A percentile compares a stretch with the other conserved stretches of the same genome.
Evolutionary conservation across 768 basidiomycete genomes (phyloP).

Genomic region (Amanita polypyramis): DNA sequence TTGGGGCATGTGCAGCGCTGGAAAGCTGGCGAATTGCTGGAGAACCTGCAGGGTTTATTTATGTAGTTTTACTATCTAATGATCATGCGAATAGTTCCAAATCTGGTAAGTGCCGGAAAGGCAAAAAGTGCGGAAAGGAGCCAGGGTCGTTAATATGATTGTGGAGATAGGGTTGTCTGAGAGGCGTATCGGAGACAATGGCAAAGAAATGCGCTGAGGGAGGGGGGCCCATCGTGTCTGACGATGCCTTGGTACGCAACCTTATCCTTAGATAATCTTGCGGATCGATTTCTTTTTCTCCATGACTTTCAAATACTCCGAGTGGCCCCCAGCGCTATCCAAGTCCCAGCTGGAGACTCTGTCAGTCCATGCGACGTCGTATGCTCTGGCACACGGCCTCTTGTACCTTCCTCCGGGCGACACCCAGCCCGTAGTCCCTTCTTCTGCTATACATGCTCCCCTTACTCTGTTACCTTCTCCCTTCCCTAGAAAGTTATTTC

Average conservation of each 20-base stretch:
- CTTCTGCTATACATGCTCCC: conserved; percentile 84
- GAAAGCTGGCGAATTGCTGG: conserved; percentile 10
- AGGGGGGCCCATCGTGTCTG: too few species aligned
- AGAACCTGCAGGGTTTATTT: conserved; percentile 7
- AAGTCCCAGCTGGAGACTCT: conserved; percentile 48
- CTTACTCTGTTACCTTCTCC: conserved; percentile 83
- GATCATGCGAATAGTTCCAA: too few species aligned
- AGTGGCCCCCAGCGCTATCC: conserved; percentile 71
- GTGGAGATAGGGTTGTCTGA: too few species aligned
- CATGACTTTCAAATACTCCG: conserved; percentile 32
- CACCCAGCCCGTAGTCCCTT: conserved; percentile 39
- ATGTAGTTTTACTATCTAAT: neutral
- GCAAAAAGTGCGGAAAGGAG: too few species aligned
- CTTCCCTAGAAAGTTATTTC: conserved; percentile 65
- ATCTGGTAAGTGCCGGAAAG: too few species aligned
- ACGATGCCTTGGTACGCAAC: too few species aligned
- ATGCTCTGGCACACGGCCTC: conserved; percentile 77
- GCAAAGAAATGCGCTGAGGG: too few species aligned
- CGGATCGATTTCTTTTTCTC: too few species aligned
- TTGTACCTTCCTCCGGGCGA: conserved; percentile 61
- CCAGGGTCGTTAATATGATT: neutral
- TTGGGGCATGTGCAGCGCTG: conserved; percentile 15
- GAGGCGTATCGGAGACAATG: too few species aligned
- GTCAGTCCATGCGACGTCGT: conserved; percentile 61
- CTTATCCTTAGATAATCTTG: too few species aligned